Conservation (phyloP, 2,329 filamentous ascomycete genomes). For the Pestalotiopsis sp. region DNA sequence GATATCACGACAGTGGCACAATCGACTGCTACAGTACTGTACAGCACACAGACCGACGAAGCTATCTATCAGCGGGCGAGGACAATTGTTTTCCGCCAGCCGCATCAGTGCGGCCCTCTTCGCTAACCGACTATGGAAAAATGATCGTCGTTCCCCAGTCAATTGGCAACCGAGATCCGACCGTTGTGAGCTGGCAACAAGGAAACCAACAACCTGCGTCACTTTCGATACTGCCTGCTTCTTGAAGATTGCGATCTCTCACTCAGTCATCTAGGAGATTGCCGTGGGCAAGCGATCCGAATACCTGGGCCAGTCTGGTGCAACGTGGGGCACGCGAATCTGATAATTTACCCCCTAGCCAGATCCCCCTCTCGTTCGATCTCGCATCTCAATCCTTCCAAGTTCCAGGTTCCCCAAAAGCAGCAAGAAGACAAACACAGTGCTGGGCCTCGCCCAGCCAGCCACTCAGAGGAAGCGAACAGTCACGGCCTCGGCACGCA, state of each 20-base stretch:
- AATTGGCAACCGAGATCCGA: neutral
- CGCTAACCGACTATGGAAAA: neutral
- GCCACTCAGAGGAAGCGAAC: neutral
- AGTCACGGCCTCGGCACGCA: neutral
- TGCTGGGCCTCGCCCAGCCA: neutral
- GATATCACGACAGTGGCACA: conserved; percentile 1
- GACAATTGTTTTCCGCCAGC: no score
- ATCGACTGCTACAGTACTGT: neutral
- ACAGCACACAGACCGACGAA: neutral
- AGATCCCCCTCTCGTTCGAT: neutral
- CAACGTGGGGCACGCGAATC: conserved; percentile 3
- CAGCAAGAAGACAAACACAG: neutral
- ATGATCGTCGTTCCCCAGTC: neutral
- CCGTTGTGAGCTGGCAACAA: neutral
- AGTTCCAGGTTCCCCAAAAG: neutral
- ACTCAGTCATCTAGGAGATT: neutral
- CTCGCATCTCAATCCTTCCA: neutral
- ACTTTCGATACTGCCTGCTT: neutral
- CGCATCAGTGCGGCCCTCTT: neutral
- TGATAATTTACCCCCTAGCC: neutral
- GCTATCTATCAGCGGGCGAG: neutral
- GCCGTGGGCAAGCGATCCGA: neutral
- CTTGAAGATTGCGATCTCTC: neutral
- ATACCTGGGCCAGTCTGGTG: neutral
- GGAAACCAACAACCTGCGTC: neutral